Evolutionary conservation across 345 rosid species (phyloP).

Genomic region (Clausena lansium): DNA sequence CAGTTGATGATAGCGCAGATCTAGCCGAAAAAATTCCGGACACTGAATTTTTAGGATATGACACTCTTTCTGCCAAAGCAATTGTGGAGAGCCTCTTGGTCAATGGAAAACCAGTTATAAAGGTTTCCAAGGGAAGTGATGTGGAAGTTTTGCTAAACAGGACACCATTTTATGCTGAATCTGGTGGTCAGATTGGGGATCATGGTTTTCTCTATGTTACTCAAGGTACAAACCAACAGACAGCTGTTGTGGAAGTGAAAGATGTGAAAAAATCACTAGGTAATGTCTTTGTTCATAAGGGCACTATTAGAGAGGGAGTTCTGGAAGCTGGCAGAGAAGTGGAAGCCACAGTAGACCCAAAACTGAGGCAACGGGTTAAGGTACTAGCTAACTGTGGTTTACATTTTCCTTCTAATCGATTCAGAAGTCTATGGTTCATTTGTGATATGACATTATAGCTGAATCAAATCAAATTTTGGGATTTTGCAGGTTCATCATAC

Average conservation of each 20-base stretch:
- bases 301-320: slow-evolving; percentile 67
- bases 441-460: background rate
- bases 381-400: slow-evolving; percentile 34
- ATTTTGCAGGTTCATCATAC: slow-evolving; percentile 87
- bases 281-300: slow-evolving; percentile 78
- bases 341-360: slow-evolving; percentile 79
- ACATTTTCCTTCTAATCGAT: slow-evolving; percentile 3
- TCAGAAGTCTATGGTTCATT: background rate
- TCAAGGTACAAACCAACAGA: slow-evolving; percentile 41
- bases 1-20: slow-evolving; percentile 56
- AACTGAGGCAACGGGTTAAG: slow-evolving; percentile 79
- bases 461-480: background rate
- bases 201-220: slow-evolving; percentile 65
- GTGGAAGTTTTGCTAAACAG: slow-evolving; percentile 81
- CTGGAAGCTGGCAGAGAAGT: slow-evolving; percentile 90
- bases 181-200: slow-evolving; percentile 96
- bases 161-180: slow-evolving; percentile 95
- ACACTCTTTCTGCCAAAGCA: slow-evolving; percentile 67
- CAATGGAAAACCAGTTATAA: slow-evolving; percentile 74
- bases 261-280: slow-evolving; percentile 82
- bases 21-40: slow-evolving; percentile 50
- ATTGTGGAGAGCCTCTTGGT: slow-evolving; percentile 73
- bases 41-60: slow-evolving; percentile 83
- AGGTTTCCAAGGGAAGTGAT: slow-evolving; percentile 77
- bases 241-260: slow-evolving; percentile 72